Percentiles rank a stretch among this genome's conserved stretches.
Conservation (phyloP, 75 land plant genomes). For the Pinus tabuliformis region DNA sequence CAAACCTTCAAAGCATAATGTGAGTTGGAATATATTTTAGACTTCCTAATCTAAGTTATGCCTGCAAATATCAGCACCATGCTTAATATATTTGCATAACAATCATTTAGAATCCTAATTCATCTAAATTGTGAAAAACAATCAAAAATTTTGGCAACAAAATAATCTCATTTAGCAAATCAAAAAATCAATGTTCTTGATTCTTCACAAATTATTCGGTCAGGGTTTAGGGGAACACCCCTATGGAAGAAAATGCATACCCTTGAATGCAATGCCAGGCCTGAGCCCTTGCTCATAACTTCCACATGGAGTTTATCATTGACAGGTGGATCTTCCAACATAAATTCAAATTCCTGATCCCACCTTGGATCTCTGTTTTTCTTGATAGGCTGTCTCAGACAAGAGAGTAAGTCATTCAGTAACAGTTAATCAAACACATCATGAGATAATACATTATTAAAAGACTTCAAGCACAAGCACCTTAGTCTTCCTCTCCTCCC, state of each 20-base stretch:
- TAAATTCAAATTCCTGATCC: conserved; percentile 69
- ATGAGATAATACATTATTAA: neutral
- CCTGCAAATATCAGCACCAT: neutral
- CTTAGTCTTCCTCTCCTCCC: conserved; percentile 75
- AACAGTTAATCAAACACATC: neutral
- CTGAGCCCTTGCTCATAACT: conserved; percentile 47
- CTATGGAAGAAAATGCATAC: conserved; percentile 20
- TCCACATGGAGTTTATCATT: conserved; percentile 68
- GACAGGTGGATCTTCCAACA: conserved; percentile 63
- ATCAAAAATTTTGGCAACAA: neutral
- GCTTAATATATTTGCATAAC: neutral
- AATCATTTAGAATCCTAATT: neutral
- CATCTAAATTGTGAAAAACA: neutral
- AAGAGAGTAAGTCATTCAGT: conserved; percentile 1
- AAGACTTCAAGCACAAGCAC: conserved; percentile 20
- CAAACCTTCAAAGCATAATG: neutral
- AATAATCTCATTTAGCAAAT: neutral
- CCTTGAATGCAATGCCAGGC: conserved; percentile 28
- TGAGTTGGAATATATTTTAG: neutral
- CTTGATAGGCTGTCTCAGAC: conserved; percentile 53
- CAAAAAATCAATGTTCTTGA: neutral
- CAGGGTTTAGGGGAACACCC: neutral
- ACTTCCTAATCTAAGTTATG: neutral
- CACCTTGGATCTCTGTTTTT: conserved; percentile 85
- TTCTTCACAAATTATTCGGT: neutral